phyloP scores from a whole-genome alignment of 306 rosid species.

The Ziziphus jujuba region DNA sequence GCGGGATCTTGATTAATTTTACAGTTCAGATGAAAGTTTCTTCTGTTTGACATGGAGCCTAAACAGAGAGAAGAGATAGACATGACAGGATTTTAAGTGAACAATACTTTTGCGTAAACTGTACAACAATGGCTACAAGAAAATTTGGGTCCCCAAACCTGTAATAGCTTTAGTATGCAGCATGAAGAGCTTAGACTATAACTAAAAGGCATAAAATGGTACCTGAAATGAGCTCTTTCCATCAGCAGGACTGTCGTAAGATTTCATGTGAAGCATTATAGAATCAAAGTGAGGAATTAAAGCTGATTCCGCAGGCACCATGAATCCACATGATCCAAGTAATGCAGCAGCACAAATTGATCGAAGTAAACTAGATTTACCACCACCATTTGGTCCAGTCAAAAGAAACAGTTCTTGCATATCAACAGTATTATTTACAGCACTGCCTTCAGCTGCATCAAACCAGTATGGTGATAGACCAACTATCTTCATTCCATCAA shows the following conservation, averaged over 20 bases:
- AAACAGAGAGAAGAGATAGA: no score
- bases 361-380: slow-evolving; percentile 91
- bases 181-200: neutral
- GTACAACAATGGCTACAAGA: no score
- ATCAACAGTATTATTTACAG: slow-evolving; percentile 78
- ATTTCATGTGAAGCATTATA: slow-evolving; percentile 93
- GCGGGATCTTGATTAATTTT: no score
- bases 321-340: slow-evolving; percentile 92
- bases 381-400: slow-evolving; percentile 99
- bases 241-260: slow-evolving; percentile 98
- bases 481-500: slow-evolving; percentile 59
- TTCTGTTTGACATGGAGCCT: no score
- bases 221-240: slow-evolving; percentile 97
- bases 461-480: slow-evolving; percentile 94
- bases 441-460: slow-evolving; percentile 71
- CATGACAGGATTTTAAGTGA: no score
- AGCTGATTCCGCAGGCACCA: slow-evolving; percentile 90
- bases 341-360: slow-evolving; percentile 90
- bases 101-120: no score
- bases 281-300: slow-evolving; percentile 79
- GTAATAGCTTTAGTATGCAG: neutral
- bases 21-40: no score
- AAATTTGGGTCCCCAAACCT: no score
- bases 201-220: slow-evolving; percentile 12
- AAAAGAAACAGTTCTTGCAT: slow-evolving; percentile 86